These are phyloP conservation scores for Pestalotiopsis fici DNA, from an alignment of 2,329 filamentous ascomycete genomes.

Conservation along the genomic window DNA sequence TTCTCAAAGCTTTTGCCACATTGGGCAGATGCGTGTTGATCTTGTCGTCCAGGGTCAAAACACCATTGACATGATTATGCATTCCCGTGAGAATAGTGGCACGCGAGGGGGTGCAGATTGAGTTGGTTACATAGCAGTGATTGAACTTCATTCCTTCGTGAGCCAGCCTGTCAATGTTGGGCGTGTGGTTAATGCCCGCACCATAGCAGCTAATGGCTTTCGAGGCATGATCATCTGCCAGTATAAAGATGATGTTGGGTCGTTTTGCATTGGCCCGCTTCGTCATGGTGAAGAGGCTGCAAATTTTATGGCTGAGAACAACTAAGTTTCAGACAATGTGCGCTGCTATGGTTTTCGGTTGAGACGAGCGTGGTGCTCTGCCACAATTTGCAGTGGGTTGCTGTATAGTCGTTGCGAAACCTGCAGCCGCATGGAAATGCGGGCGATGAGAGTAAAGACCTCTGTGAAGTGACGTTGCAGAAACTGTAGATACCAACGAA, in stretches of 20 bases:
- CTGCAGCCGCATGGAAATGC: background rate
- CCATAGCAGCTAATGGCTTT: slow-evolving; percentile 51
- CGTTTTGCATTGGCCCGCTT: background rate
- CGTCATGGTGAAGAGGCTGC: background rate
- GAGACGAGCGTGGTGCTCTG: too few relatives aligned
- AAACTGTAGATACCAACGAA: background rate
- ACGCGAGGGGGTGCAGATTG: slow-evolving; percentile 52
- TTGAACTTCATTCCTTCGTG: slow-evolving; percentile 51
- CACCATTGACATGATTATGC: slow-evolving; percentile 54
- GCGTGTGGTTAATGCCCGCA: slow-evolving; percentile 51
- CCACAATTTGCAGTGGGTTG: too few relatives aligned
- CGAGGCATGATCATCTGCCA: slow-evolving; percentile 55
- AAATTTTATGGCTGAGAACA: too few relatives aligned
- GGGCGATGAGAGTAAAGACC: background rate
- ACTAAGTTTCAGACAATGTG: too few relatives aligned
- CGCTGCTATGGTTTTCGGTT: too few relatives aligned
- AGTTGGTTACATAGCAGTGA: slow-evolving; percentile 56
- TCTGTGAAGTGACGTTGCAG: background rate
- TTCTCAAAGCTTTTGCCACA: slow-evolving; percentile 49
- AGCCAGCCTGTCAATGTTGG: slow-evolving; percentile 51
- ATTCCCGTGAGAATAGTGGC: slow-evolving; percentile 51
- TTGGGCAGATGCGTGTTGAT: slow-evolving; percentile 53
- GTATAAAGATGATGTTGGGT: slow-evolving; percentile 51
- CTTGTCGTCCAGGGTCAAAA: slow-evolving; percentile 47
- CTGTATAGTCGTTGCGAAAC: background rate